Evolutionary conservation across 2,329 filamentous ascomycete genomes (phyloP), one percentile per base, ranked within the genome.

Genomic region (Fusarium fujikuroi): DNA sequence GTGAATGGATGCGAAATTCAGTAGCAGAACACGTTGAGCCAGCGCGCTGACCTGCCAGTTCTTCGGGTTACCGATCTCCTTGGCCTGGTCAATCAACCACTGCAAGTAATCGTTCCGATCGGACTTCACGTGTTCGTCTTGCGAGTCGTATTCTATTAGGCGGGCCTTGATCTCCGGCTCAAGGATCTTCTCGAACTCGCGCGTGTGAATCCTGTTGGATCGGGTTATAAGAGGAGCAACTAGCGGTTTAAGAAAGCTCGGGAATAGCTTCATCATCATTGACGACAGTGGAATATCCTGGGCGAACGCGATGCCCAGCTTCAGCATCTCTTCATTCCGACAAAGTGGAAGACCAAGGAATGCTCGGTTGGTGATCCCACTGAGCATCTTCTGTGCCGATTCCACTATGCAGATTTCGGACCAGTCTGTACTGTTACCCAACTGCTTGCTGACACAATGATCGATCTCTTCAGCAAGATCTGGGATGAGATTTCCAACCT

Each of bases 1-100:
- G 11, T 67, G 64, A 10, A 67, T 67, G 3, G 64, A 44, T 1
- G 64, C 64, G 21, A 67, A 67, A 23, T 67, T 67, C 1, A 67
- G 14, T 10, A 67, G 36, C 9, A 67, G 21, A 15, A 67, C 34
- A 10, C 64, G 64, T 4, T 67, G 52, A 3, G 64, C 16, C 12
- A 67, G 32, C 2, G 63, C 53, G 23, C 34, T 67, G 4, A 39
- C 21, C 7, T 36, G 28, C 64, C 64, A 67, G 5, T 67, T 67
- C 28, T 67, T 67, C 2, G 63, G 46, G 2, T 67, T 52, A 4
- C 63, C 63, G 10, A 60, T 67, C 0, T 32, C 25, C 21, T 67
- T 67, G 4, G 64, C 64, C 9, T 67, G 64, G 4, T 67, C 39
- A 7, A 67, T 66, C 2, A 40, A 9, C 64, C 64, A 67, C 8